These are phyloP conservation scores for Monilinia aucupariae DNA, from an alignment of 2,329 filamentous ascomycete species.

Conservation along the genomic window DNA sequence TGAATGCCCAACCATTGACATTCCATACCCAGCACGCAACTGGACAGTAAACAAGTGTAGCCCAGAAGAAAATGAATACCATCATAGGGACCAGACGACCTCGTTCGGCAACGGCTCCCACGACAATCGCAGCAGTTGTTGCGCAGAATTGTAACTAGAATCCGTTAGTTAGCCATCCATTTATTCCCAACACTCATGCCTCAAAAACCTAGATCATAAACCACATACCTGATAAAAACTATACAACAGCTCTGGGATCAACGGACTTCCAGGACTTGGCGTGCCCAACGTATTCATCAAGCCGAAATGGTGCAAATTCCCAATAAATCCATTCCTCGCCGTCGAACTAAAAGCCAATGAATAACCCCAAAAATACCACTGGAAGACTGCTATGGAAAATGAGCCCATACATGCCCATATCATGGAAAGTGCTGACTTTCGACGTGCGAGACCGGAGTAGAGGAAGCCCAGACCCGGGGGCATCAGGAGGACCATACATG, in stretches of 20 bases:
- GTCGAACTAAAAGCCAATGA: conserved; percentile 83
- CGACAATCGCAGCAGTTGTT: conserved; percentile 84
- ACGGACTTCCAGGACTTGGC: conserved; percentile 81
- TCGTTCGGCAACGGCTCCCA: conserved; percentile 89
- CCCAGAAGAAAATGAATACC: conserved; percentile 96
- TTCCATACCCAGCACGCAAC: conserved; percentile 98
- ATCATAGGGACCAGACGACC: conserved; percentile 88
- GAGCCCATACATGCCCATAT: conserved; percentile 98
- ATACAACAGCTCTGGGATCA: conserved; percentile 86
- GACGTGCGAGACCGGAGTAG: conserved; percentile 92
- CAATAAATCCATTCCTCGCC: conserved; percentile 85
- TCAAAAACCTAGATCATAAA: background rate
- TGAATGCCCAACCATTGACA: conserved; percentile 84
- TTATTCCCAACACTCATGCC: background rate
- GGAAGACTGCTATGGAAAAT: conserved; percentile 84
- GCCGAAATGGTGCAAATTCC: conserved; percentile 83
- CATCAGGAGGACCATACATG: conserved; percentile 95
- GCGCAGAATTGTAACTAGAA: conserved; percentile 90
- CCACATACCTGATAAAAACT: conserved; percentile 77
- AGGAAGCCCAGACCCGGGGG: conserved; percentile 94
- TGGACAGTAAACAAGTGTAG: conserved; percentile 94
- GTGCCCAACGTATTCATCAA: conserved; percentile 75
- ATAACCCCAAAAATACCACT: conserved; percentile 99
- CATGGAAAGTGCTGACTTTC: conserved; percentile 94
- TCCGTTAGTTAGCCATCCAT: background rate